Evolutionary conservation across 106 monocot species (phyloP), one percentile per base, ranked within the genome.

Genomic region (Dioscorea alata): DNA sequence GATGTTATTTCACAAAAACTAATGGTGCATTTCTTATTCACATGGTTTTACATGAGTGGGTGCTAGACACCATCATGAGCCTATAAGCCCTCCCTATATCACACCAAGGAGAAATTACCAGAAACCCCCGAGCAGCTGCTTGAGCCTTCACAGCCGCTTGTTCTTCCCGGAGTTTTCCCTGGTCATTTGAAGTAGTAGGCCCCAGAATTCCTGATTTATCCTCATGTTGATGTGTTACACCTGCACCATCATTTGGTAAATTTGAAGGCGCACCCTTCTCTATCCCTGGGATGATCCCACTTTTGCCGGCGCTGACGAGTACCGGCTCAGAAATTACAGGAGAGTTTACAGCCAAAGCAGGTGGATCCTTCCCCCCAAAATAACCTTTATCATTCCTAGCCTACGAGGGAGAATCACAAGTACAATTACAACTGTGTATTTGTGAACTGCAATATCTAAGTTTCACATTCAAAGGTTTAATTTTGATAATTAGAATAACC

Each of bases 111-210:
- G 28, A 66, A 54, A 60, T 68, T 92, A 92, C 97, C 97, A 99
- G 73, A 80, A 81, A 99, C 68, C 97, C 92, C 53, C 97, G 78
- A 64, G 92, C 89, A 49, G 81, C 87, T 35, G 97, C 82, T 69
- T 99, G 97, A 48, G 84, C 83, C 79, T 79, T 92, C 50, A 69
- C 75, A 23, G 89, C 97, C 50, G 97, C 97, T 70, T 79, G 75
- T 35, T 85, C 85, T 74, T 86, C 78, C 50, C 64, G 74, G 8
- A 70, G 4, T 57, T 77, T 85, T 20, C 83, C 83, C 18, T 71
- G 61, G 69, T 79, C 56, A 65, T 65, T 79, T 60, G 72, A 61
- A 69, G 50, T 49, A 63, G 28, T 34, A 22, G 65, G 53, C 63
- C 33, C 83, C 18, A 49, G 33, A 71, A 25, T 63, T 19, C 17